Conservation (phyloP, 2,329 filamentous ascomycete species). For the Blastomyces gilchristii region DNA sequence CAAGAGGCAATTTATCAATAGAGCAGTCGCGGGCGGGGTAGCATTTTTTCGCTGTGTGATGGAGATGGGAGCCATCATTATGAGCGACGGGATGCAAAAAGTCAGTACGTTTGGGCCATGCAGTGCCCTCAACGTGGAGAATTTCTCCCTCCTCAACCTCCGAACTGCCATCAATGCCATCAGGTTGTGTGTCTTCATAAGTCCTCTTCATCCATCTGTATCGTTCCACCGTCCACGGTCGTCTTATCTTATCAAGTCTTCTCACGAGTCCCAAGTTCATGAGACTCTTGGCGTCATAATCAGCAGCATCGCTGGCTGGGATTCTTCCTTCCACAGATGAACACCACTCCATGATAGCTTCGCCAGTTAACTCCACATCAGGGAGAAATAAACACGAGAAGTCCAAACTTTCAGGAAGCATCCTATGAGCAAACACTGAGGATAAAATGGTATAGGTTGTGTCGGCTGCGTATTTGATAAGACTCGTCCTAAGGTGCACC, state of each 20-base stretch:
- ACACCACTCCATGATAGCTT: conserved; percentile 16
- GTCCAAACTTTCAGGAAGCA: conserved; percentile 14
- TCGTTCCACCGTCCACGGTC: conserved; percentile 17
- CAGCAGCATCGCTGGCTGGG: conserved; percentile 7
- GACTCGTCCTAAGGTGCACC: conserved; percentile 3
- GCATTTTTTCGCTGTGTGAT: conserved; percentile 17
- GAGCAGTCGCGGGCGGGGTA: conserved; percentile 19
- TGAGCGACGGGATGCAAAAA: conserved; percentile 23
- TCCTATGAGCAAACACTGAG: conserved; percentile 17
- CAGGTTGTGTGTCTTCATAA: conserved; percentile 9
- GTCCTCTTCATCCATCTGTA: conserved; percentile 13
- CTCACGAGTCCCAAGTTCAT: conserved; percentile 17
- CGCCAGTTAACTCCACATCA: conserved; percentile 1
- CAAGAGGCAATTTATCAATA: conserved; percentile 36
- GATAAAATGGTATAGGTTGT: conserved; percentile 17
- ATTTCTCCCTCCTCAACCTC: conserved; percentile 10
- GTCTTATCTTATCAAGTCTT: conserved; percentile 11
- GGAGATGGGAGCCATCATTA: conserved; percentile 14
- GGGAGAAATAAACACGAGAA: conserved; percentile 20
- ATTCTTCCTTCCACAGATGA: conserved; percentile 14
- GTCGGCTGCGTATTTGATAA: conserved; percentile 12
- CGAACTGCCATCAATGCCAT: background rate
- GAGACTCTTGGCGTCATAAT: conserved; percentile 7
- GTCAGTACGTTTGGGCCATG: conserved; percentile 26
- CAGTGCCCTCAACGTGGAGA: conserved; percentile 20